A percentile compares a stretch with the other conserved stretches of the same genome.
These are phyloP conservation scores for Mucuna pruriens DNA, from an alignment of 306 rosid species.

Conservation along the genomic window DNA sequence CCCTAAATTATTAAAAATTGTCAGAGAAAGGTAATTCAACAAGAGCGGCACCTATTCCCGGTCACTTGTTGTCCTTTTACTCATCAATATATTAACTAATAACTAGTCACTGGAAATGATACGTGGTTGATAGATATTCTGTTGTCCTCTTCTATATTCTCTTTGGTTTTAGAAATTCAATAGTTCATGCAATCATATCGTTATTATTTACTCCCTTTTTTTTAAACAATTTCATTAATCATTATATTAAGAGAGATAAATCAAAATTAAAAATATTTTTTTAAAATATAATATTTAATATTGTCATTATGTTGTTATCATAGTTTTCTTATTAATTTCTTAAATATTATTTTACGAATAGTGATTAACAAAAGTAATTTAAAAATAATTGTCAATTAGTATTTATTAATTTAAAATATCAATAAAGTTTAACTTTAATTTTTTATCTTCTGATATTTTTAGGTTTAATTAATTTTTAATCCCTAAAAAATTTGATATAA, in stretches of 20 bases:
- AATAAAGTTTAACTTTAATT: too few relatives aligned
- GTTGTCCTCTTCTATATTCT: background rate
- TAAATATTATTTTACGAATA: too few relatives aligned
- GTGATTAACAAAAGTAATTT: too few relatives aligned
- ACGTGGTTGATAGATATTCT: constrained; percentile 24
- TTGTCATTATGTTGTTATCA: too few relatives aligned
- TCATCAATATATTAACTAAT: background rate
- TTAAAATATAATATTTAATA: background rate
- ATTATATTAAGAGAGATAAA: background rate
- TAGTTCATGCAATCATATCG: background rate
- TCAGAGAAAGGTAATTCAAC: constrained; percentile 8
- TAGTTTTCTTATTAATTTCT: too few relatives aligned
- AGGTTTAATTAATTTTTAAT: too few relatives aligned
- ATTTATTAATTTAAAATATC: too few relatives aligned
- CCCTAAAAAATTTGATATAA: too few relatives aligned
- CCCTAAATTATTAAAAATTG: background rate
- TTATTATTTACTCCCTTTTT: background rate
- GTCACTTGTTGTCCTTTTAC: constrained; percentile 10
- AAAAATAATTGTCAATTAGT: too few relatives aligned
- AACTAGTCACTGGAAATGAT: background rate
- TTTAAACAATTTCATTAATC: background rate
- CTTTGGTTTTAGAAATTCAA: background rate
- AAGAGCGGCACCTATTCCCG: constrained; percentile 22
- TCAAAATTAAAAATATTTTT: background rate
- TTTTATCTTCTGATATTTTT: too few relatives aligned